Evolutionary conservation across 2,329 filamentous ascomycete genomes (phyloP), one percentile per base, ranked within the genome.

Genomic region (Calonectria pteridis): DNA sequence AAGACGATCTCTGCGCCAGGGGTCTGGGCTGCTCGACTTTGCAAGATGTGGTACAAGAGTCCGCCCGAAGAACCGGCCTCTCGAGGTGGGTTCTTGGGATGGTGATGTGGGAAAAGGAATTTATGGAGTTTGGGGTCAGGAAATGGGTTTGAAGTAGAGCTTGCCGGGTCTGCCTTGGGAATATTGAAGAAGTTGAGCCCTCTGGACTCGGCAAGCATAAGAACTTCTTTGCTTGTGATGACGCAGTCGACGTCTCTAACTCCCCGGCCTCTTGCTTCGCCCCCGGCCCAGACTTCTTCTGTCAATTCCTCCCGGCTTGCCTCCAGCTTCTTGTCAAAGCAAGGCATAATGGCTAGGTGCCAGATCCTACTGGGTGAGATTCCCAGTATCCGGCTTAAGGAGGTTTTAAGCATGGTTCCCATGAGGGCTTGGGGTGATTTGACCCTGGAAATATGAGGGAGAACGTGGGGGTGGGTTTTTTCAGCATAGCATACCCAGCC

Each of bases 401-500:
- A 91, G 0, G 95, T 96, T 85, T 99, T 99, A 69, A 99, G 84
- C 51, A 98, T 89, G 0, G 95, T 98, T 16, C 97, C 97, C 76
- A 94, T 94, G 67, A 99, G 86, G 31, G 97, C 96, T 84, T 99
- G 97, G 18, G 97, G 96, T 6, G 96, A 98, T 84, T 98, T 99
- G 76, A 98, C 89, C 64, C 92, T 92, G 72, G 96, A 98, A 68
- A 99, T 89, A 84, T 99, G 95, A 33, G 95, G 95, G 64, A 99
- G 89, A 69, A 98, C 92, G 81, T 98, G 93, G 2, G 97, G 95
- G 81, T 99, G 97, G 69, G 96, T 98, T 86, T 99, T 98, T 84
- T 99, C 97, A 31, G 96, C 96, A 82, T 99, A 99, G 86, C 97
- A 99, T 70, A 99, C 96, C 96, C 97, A 99, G 10, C 97, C 97